Conservation (phyloP, 2,329 filamentous ascomycete genomes). For the Sporothrix variecibatus region DNA sequence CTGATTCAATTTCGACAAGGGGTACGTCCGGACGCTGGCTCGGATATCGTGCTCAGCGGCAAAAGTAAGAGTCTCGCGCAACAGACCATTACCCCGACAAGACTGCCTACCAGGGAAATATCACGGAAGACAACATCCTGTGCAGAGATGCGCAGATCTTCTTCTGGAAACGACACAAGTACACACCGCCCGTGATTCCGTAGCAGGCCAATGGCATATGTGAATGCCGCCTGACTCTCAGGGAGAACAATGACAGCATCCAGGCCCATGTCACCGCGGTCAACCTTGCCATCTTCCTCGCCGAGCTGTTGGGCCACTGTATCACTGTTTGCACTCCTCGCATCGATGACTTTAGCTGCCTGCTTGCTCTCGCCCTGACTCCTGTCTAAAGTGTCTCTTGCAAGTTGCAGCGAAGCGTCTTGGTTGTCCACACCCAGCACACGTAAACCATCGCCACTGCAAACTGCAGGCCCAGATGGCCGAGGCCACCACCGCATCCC, state of each 20-base stretch:
- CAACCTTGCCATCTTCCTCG: background rate
- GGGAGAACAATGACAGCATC: background rate
- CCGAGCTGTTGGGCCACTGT: background rate
- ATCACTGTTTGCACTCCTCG: background rate
- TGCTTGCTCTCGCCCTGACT: background rate
- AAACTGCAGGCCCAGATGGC: constrained; percentile 11
- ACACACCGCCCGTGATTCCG: constrained; percentile 3
- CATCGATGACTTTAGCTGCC: background rate
- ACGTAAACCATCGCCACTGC: background rate
- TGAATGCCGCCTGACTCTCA: background rate
- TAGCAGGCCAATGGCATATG: background rate
- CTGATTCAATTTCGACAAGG: background rate
- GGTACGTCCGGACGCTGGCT: background rate
- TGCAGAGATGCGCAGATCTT: background rate
- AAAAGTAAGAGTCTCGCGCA: background rate
- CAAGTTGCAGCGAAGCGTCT: background rate
- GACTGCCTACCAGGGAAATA: background rate
- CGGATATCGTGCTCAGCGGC: background rate
- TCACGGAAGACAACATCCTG: background rate
- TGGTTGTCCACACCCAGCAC: background rate
- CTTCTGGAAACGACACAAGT: background rate
- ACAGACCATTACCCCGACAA: constrained; percentile 8
- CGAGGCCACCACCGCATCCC: background rate
- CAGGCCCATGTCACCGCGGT: background rate
- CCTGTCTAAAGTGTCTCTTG: background rate